Base-by-base conservation (phyloP, 2,329 filamentous ascomycete genomes). In the Simplicillium aogashimaense region DNA sequence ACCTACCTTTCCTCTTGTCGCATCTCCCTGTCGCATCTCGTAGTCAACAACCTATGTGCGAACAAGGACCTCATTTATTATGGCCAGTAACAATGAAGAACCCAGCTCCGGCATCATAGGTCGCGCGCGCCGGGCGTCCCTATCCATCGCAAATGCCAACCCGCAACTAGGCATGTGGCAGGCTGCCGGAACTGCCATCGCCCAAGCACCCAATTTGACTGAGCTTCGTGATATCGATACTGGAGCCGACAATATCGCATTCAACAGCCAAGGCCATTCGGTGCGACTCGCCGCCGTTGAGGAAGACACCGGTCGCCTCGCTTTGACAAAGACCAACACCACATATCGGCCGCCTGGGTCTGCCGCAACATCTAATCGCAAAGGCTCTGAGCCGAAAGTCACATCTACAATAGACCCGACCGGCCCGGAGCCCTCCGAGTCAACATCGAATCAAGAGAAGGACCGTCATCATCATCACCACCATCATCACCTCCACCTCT, bases 91-190 rank as follows among this genome's bases (percentile, higher is more conserved):
- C n/a, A 42, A 43, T 13, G 35, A 38, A 9, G 38, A 29, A 25
- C 18, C 36, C 13, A 42, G 38, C 34, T 38, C 29, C 14, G 40
- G 47, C 40, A 45, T 54, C 43, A 46, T 48, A 32, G 45, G 45
- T 29, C 50, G 50, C 36, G 54, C 48, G 47, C 44, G 53, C 7
- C 43, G 49, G 29, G 53, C 53, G 10, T 56, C 53, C 18, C 12
- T 53, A 35, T 51, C 51, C 12, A 18, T 56, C 35, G 44, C 54
- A 29, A 53, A 53, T 28, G 45, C 46, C 33, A 56, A 52, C 36
- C 53, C 52, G 3, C 53, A 56, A 43, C 44, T 56, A 32, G 53
- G 53, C 40, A 49, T 53, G 41, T 56, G 53, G 53, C 53, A 55
- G 45, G 53, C 53, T 37, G 47, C 53, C 31, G 53, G 53, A 36